Evolutionary conservation across 1,284 basidiomycete species (phyloP), one percentile per base, ranked within the genome.

Genomic region (Rhizopogon parksii): DNA sequence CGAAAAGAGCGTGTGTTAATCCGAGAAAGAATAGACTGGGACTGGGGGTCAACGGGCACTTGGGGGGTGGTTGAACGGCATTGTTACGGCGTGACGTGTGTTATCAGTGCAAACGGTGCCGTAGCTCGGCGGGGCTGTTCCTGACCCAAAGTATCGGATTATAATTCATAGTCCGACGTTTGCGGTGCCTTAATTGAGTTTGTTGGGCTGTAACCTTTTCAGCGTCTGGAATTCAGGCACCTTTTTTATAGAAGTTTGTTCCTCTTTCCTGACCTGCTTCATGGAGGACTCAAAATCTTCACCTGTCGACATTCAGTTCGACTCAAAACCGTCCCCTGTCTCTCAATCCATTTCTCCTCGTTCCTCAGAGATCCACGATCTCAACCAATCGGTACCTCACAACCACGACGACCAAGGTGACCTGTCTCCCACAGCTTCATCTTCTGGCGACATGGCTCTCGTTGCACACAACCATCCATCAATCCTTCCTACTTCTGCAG

Each of bases 271-370:
- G 51, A 51, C 30, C 54, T 59, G 50, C 61, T 32, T 37, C 63
- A 65, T 65, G 63, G 63, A 65, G 52, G 63, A 67, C 65, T 65
- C 63, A 65, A 64, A 67, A 68, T 59, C 55, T 55, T 37, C 64
- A n/a, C 36, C 56, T 40, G 47, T 59, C 63, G 65, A 64, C 58
- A 42, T 39, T 53, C 47, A 56, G 53, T 35, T 46, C 53, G 58
- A 53, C 42, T 57, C 54, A 38, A 47, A 45, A 27, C 12, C 34
- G 15, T 42, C 60, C 19, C 40, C 56, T 21, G 32, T 36, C 19
- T 49, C 27, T 17, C 19, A 36, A 17, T 43, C 57, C 21, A 42
- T 34, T 17, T 37, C 49, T 39, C 49, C 40, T 45, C 53, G 7
- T 30, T 32, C 43, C 14, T 32, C 27, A 17, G 39, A 49, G 12